Evolutionary conservation across 2,329 filamentous ascomycete species (phyloP), one percentile per base, ranked within the genome.

Genomic region (Aspergillus pseudoglaucus): DNA sequence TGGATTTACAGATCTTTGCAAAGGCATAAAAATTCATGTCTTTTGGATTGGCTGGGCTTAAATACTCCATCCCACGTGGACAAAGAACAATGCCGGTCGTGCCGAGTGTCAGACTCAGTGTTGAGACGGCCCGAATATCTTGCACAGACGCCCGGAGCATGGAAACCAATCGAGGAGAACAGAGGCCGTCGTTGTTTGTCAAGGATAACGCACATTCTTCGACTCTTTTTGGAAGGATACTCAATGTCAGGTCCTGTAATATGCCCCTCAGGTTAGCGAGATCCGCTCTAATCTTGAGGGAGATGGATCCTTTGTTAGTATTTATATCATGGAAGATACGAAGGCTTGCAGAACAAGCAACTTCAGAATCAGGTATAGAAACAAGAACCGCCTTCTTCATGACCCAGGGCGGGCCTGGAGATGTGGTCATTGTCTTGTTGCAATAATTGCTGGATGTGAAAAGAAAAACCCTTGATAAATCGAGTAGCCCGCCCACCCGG

Each of bases 401-500:
- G 32, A 48, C 49, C 46, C 46, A 50, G 39, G 44, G 41, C 48
- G 20, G 32, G 40, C 42, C 52, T 49, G 30, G 45, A 27, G 49
- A 53, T 22, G 41, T 46, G 20, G 44, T 48, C 25, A 30, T 30
- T 30, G 25, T 30, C 25, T 30, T 30, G 25, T 30, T 30, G 8
- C 25, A 30, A 30, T 22, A 49, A 49, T 52, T 22, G 43, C 46
- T 53, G 37, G 25, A 45, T 12, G 35, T 42, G 45, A 46, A 50
- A 47, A 42, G 30, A 3, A 30, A 12, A 47, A 40, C 54, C 54
- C 55, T 55, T 54, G 48, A 58, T 27, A 22, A 50, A 56, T 58
- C 51, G 55, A 56, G 55, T 51, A 44, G 12, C 55, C 55, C 54
- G 48, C 55, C 55, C 52, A 52, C 55, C 55, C 54, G 45, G 55